Evolutionary conservation across 768 basidiomycete genomes (phyloP).

Genomic region (Trametes punicea): DNA sequence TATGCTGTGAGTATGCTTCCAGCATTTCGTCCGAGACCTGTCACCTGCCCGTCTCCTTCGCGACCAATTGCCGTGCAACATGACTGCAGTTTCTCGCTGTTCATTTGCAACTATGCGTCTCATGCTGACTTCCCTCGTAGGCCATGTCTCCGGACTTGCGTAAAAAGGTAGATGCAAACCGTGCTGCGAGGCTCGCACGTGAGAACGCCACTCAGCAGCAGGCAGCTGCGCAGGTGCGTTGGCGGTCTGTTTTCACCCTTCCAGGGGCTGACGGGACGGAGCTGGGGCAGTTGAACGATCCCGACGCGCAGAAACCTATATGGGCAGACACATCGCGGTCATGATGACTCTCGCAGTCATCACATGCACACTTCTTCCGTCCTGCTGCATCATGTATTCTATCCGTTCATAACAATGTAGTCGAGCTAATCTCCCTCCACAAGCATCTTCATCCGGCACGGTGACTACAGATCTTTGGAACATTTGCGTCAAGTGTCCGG

Average conservation of each 20-base stretch:
- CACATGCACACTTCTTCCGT: neutral
- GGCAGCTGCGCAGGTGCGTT: constrained; percentile 28
- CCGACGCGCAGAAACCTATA: constrained; percentile 35
- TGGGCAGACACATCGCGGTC: constrained; percentile 31
- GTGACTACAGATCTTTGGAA: too few relatives aligned
- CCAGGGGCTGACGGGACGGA: neutral
- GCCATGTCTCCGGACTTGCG: constrained; percentile 37
- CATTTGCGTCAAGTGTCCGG: too few relatives aligned
- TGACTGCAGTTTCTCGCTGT: too few relatives aligned
- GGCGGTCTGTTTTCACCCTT: neutral
- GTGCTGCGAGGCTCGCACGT: constrained; percentile 32
- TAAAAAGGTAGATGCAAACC: constrained; percentile 35
- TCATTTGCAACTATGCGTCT: neutral
- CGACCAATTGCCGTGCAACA: too few relatives aligned
- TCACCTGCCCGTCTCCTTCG: neutral
- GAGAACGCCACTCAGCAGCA: constrained; percentile 33
- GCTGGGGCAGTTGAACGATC: constrained; percentile 29
- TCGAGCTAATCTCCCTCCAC: constrained; percentile 4
- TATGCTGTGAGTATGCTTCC: constrained; percentile 30
- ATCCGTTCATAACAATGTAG: neutral
- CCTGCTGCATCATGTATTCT: neutral
- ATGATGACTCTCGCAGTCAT: neutral
- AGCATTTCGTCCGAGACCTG: neutral
- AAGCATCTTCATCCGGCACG: too few relatives aligned
- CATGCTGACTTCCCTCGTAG: constrained; percentile 18